Evolutionary conservation across 164 flowering plant species (phyloP), one percentile per base, ranked within the genome.

Genomic region (Chimonanthus praecox): DNA sequence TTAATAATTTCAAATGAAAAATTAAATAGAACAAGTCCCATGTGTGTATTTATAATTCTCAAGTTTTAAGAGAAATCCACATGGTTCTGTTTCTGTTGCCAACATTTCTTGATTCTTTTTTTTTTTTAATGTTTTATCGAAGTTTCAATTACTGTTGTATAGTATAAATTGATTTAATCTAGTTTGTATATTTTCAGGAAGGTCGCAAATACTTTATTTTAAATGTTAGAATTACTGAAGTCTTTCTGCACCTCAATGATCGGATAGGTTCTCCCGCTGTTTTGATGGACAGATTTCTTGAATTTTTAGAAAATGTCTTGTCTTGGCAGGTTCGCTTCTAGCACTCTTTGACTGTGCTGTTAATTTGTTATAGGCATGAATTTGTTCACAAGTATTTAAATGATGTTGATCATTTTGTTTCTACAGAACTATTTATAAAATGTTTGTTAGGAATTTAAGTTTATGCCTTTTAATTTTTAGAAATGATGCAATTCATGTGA

Each of bases 271-370:
- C 82, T 66, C 82, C 88, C 54, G 51, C 78, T 71, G 80, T 21
- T 73, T 72, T 88, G 43, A 60, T 84, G 79, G 92, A 83, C 66
- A 89, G 70, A 68, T 88, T 88, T 80, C 80, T 89, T 62, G 79
- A 72, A 43, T 95, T 89, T 75, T 68, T 89, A 45, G 91, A 85
- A 75, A 75, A 67, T 65, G 78, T 82, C 6, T 73, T 95, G 67
- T 82, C 82, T 66, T 85, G 81, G 68, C 83, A 89, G 95, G 99
- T 94, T 44, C 72, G 82, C 69, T 78, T 77, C 73, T 64, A 69
- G 9, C 58, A 48, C 33, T 33, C n/a, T 62, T n/a, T 6, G n/a
- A 16, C 20, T 62, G 65, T 18, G 16, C 16, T 58, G 61, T n/a
- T 58, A 58, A 33, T 58, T 58, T 13, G 16, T 58, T 58, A 20